A percentile compares a stretch with the other conserved stretches of the same genome.
phyloP scores from a whole-genome alignment of 148 eudicot genomes.

The Agrostemma githago region DNA sequence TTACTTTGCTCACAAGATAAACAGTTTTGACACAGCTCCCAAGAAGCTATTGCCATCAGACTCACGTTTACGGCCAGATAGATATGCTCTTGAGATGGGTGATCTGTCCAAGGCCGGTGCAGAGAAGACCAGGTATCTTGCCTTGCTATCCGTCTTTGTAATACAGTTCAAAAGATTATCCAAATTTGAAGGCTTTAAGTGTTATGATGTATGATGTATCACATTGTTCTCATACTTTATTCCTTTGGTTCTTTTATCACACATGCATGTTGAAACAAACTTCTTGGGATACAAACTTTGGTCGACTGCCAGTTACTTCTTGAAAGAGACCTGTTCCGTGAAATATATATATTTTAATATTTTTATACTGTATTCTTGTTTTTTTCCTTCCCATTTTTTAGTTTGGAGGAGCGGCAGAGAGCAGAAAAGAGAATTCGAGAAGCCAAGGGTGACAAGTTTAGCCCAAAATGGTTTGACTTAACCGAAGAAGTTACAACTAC shows the following conservation, averaged over 20 bases:
- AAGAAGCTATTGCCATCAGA: conserved; percentile 75
- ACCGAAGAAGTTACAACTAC: conserved; percentile 60
- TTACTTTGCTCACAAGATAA: conserved; percentile 75
- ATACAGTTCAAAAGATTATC: background rate
- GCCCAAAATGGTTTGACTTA: conserved; percentile 64
- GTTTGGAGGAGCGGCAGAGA: conserved; percentile 84
- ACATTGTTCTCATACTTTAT: background rate
- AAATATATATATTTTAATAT: background rate
- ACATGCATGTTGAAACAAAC: background rate
- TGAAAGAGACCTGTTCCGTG: background rate
- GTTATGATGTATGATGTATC: background rate
- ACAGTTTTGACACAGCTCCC: conserved; percentile 83
- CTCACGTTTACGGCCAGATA: conserved; percentile 85
- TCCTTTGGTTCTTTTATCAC: background rate
- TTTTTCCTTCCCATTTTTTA: conserved; percentile 19
- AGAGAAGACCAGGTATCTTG: conserved; percentile 64
- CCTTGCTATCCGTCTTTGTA: conserved; percentile 21
- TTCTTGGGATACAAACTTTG: background rate
- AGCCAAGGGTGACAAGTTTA: conserved; percentile 54
- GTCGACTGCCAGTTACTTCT: background rate
- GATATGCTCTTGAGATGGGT: conserved; percentile 85
- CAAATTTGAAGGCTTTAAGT: background rate
- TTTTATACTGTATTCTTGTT: background rate
- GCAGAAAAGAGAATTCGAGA: conserved; percentile 77
- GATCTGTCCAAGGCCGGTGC: conserved; percentile 75